These are phyloP conservation scores for Eutrema yunnanense DNA, from an alignment of 345 rosid genomes.

Conservation along the genomic window DNA sequence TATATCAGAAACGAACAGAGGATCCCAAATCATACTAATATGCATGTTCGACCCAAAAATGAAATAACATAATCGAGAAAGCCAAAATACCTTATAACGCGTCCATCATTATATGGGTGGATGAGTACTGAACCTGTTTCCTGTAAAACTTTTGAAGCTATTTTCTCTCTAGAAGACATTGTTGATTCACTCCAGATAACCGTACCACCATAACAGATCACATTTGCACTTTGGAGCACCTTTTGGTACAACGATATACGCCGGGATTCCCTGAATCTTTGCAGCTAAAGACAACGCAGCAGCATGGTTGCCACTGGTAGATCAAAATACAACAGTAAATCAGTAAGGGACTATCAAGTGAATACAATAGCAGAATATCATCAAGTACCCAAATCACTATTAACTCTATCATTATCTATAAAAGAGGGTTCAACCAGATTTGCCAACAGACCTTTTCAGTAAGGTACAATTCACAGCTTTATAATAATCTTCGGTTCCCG, in stretches of 20 bases:
- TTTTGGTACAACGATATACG: constrained; percentile 69
- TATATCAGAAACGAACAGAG: not conserved
- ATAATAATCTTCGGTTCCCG: not conserved
- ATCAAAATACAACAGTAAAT: not conserved
- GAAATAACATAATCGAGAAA: not conserved
- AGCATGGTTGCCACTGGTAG: constrained; percentile 83
- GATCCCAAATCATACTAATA: not conserved
- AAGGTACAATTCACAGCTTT: constrained; percentile 46
- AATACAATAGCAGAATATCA: not conserved
- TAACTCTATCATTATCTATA: not conserved
- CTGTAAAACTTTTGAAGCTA: constrained; percentile 50
- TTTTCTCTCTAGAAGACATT: constrained; percentile 59
- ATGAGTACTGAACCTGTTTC: constrained; percentile 82
- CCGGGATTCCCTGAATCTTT: constrained; percentile 59
- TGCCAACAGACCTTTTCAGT: constrained; percentile 73
- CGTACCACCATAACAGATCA: constrained; percentile 57
- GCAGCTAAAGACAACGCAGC: constrained; percentile 96
- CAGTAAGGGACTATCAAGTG: not conserved
- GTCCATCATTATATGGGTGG: constrained; percentile 72
- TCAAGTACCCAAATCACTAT: not conserved
- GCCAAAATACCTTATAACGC: constrained; percentile 58
- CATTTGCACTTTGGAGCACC: too few species aligned
- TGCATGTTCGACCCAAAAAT: too few species aligned
- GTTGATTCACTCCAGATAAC: constrained; percentile 62
- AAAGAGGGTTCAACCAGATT: constrained; percentile 48